Evolutionary conservation across 805 yeast species (phyloP).

Genomic region (Groenewaldozyma tartarivorans): DNA sequence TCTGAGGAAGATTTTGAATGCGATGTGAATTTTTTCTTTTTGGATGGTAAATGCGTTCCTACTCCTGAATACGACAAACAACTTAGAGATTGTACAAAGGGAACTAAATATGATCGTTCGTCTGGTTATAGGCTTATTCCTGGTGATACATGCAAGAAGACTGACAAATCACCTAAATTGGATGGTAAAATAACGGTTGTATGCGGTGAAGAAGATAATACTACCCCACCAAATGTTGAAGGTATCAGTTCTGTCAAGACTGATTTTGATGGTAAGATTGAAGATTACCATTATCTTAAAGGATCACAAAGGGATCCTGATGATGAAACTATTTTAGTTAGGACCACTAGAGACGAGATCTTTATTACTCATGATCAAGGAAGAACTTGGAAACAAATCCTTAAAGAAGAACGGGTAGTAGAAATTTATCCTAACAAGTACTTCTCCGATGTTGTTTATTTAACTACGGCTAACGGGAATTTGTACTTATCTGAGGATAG

Average conservation of each 20-base stretch:
- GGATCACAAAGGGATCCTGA: slow-evolving; percentile 35
- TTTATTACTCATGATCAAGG: slow-evolving; percentile 71
- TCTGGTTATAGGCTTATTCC: slow-evolving; percentile 35
- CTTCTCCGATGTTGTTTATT: slow-evolving; percentile 45
- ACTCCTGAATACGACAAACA: slow-evolving; percentile 24
- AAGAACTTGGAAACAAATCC: slow-evolving; percentile 34
- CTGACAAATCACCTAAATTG: slow-evolving; percentile 8
- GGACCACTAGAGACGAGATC: slow-evolving; percentile 42
- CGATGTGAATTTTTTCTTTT: slow-evolving; percentile 34
- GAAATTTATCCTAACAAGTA: slow-evolving; percentile 56
- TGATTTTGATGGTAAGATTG: slow-evolving; percentile 43
- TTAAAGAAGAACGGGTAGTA: slow-evolving; percentile 34
- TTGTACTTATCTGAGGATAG: slow-evolving; percentile 60
- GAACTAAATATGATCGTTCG: slow-evolving; percentile 25
- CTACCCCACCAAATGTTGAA: slow-evolving; percentile 28
- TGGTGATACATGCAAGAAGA: slow-evolving; percentile 36
- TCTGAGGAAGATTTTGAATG: slow-evolving; percentile 64
- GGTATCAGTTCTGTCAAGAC: slow-evolving; percentile 25
- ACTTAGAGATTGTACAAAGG: slow-evolving; percentile 17
- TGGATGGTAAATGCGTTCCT: slow-evolving; percentile 40
- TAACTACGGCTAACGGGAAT: slow-evolving; percentile 39
- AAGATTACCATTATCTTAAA: slow-evolving; percentile 53
- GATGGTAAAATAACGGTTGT: slow-evolving; percentile 24
- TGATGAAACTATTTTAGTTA: slow-evolving; percentile 58
- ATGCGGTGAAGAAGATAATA: slow-evolving; percentile 30